Evolutionary conservation across 306 rosid species (phyloP).

Genomic region (Cajanus cajan): DNA sequence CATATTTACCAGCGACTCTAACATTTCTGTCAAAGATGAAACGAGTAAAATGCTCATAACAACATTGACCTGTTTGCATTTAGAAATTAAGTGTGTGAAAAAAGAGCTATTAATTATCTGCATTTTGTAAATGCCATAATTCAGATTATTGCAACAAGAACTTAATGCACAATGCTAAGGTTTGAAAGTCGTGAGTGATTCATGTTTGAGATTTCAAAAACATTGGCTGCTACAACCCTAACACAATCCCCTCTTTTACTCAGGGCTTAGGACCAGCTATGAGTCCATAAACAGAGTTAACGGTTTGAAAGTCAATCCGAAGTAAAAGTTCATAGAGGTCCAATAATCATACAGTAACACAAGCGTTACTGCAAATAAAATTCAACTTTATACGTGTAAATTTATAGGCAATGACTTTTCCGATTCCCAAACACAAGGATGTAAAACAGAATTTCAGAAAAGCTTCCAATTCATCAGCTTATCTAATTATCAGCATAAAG

Average conservation of each 20-base stretch:
- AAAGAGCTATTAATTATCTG: not conserved
- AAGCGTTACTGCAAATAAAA: not conserved
- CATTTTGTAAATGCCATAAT: not conserved
- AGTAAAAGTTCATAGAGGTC: not conserved
- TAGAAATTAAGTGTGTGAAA: not conserved
- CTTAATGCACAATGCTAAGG: not conserved
- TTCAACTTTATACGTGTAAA: not conserved
- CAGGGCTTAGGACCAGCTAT: not conserved
- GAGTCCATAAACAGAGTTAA: not conserved
- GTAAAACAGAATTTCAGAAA: not conserved
- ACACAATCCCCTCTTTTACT: not conserved
- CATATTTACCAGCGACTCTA: not conserved
- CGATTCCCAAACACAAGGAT: not conserved
- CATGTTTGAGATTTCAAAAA: not conserved
- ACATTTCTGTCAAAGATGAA: not conserved
- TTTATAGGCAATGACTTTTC: not conserved
- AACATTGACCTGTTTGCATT: not conserved
- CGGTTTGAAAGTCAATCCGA: not conserved
- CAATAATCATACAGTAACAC: not conserved
- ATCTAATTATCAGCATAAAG: not conserved
- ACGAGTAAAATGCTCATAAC: not conserved
- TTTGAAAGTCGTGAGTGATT: not conserved
- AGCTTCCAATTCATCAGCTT: not conserved
- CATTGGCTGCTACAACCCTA: not conserved
- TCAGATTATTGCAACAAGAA: conserved; percentile 2